Conservation (phyloP, 2,329 filamentous ascomycete genomes). For the Cladosporium sp. region DNA sequence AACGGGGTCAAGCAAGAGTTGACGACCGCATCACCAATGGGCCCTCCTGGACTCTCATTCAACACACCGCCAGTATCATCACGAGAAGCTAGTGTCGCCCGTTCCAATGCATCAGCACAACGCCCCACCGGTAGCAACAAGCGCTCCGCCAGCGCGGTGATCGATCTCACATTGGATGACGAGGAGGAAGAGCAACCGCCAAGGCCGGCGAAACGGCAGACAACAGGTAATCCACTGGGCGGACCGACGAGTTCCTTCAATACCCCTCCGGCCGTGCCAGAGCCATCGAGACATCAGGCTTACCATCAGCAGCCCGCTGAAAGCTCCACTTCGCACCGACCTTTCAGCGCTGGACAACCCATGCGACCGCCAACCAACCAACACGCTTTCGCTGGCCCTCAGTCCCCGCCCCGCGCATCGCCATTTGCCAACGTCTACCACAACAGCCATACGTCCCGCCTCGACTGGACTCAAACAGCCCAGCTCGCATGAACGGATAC, state of each 20-base stretch:
- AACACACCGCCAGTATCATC: conserved; percentile 45
- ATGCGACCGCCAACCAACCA: conserved; percentile 4
- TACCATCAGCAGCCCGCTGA: conserved; percentile 12
- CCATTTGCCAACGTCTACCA: conserved; percentile 2
- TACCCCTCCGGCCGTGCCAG: conserved; percentile 11
- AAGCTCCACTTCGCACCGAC: conserved; percentile 1
- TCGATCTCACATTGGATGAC: conserved; percentile 47
- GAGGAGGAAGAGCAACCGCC: conserved; percentile 39
- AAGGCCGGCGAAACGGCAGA: conserved; percentile 30
- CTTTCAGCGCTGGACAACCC: conserved; percentile 7
- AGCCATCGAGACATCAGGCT: conserved; percentile 9
- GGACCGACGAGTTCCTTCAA: conserved; percentile 13
- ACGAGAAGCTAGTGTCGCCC: conserved; percentile 36
- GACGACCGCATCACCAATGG: not conserved
- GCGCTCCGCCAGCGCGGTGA: conserved; percentile 38
- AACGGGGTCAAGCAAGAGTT: conserved; percentile 27
- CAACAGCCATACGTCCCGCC: not conserved
- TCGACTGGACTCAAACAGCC: conserved; percentile 2
- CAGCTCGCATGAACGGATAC: not conserved
- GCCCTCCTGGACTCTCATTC: conserved; percentile 11
- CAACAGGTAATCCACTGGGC: conserved; percentile 17
- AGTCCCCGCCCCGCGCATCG: conserved; percentile 6
- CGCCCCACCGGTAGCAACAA: conserved; percentile 38
- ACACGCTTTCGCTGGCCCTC: conserved; percentile 8
- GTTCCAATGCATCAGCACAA: conserved; percentile 28